Percentiles rank a stretch among this genome's conserved stretches.
Evolutionary conservation across 306 rosid genomes (phyloP).

Genomic region (Prunus mongolica): DNA sequence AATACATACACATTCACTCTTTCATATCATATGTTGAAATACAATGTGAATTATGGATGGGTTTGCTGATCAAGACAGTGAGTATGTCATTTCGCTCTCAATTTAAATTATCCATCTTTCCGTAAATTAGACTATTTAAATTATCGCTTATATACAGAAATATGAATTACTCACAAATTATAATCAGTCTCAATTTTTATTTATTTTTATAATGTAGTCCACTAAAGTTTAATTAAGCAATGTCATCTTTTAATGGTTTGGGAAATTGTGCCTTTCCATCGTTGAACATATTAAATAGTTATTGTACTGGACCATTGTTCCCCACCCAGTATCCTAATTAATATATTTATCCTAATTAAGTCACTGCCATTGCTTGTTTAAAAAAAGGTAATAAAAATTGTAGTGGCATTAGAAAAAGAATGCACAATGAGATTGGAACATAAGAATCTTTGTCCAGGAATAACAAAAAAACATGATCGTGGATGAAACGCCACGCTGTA

Average conservation of each 20-base stretch:
- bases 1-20: too few relatives aligned
- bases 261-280: background rate
- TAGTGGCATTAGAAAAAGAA: background rate
- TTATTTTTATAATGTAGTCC: background rate
- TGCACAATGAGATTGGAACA: constrained; percentile 16
- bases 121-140: too few relatives aligned
- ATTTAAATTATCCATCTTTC: too few relatives aligned
- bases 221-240: background rate
- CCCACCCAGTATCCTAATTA: background rate
- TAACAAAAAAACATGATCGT: constrained; percentile 34
- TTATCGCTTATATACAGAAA: too few relatives aligned
- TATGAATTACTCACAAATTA: too few relatives aligned
- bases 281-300: background rate
- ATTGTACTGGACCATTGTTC: background rate
- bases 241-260: background rate
- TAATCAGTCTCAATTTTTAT: background rate
- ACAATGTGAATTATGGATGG: too few relatives aligned
- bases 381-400: too few relatives aligned
- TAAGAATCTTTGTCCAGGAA: constrained; percentile 58
- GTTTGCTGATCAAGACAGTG: too few relatives aligned
- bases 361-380: too few relatives aligned
- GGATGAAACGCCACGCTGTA: constrained; percentile 61
- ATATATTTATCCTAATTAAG: background rate
- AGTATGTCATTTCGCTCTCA: too few relatives aligned
- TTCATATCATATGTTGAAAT: too few relatives aligned